phyloP scores from a whole-genome alignment of 2,329 filamentous ascomycete species.

The Scytalidium lignicola region DNA sequence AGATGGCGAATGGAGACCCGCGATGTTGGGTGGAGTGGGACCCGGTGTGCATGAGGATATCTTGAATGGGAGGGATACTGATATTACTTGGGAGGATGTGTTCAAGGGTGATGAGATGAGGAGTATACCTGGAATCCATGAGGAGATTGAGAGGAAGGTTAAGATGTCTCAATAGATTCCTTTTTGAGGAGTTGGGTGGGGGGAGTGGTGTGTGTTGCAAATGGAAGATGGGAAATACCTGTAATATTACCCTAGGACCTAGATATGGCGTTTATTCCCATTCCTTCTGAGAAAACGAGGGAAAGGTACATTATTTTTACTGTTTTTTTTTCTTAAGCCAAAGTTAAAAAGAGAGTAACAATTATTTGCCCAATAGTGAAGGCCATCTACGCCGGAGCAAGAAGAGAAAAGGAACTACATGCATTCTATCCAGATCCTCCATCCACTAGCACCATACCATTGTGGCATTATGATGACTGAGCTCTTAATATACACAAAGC shows the following conservation, averaged over 20 bases:
- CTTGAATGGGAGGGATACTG: conserved; percentile 70
- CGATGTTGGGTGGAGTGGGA: conserved; percentile 54
- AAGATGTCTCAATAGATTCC: conserved; percentile 54
- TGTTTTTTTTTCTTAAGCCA: no score
- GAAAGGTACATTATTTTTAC: no score
- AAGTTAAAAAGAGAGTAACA: no score
- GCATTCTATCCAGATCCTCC: conserved; percentile 16
- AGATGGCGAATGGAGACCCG: conserved; percentile 74
- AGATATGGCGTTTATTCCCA: conserved; percentile 13
- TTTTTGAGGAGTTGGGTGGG: no score
- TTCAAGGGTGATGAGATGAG: conserved; percentile 74
- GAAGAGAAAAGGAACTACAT: conserved; percentile 1
- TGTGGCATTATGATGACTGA: conserved; percentile 8
- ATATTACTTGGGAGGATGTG: conserved; percentile 89
- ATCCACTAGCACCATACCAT: conserved; percentile 4
- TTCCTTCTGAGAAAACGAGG: no score
- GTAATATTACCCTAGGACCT: conserved; percentile 11
- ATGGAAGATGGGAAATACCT: conserved; percentile 8
- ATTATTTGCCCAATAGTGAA: no score
- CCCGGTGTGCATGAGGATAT: conserved; percentile 81
- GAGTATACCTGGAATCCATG: conserved; percentile 69
- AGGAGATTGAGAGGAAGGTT: conserved; percentile 90
- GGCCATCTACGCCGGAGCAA: no score
- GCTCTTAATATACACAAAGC: conserved; percentile 14
- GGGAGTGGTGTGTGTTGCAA: conserved; percentile 25